Evolutionary conservation across 805 yeast genomes (phyloP), one percentile per base, ranked within the genome.

Genomic region (Cyberlindnera mycetangii): DNA sequence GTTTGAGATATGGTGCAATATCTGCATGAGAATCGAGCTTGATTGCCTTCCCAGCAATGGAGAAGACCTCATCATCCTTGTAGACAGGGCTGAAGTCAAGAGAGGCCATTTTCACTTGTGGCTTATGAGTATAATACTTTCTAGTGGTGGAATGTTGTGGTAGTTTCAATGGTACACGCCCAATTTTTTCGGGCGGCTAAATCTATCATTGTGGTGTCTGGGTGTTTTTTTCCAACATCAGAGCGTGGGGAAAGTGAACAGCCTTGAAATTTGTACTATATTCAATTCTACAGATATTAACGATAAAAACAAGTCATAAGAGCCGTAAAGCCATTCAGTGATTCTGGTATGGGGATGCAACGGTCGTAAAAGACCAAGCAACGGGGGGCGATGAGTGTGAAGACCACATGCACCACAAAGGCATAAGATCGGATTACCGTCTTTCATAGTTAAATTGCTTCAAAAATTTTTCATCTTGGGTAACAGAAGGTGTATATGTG

Each of bases 1-100:
- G 85, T 12, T 75, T 75, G 18, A 86, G 63, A 56, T 79, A 75
- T n/a, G 86, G 83, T 56, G 78, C 74, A 49, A 90, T 84, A 57
- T 90, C 97, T 14, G 71, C 79, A 15, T 71, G 75, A 2, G 85
- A 55, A 61, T 90, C 84, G 50, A 90, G 78, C 64, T 89, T 92
- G 59, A 84, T 56, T 39, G 86, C 85, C 62, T 83, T 82, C 19
- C 89, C 87, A 21, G 85, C 78, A 48, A 89, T 67, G 17, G 95
- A 83, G 62, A 70, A 82, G 11, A 69, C 66, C 47, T 72, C 77
- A 10, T 66, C 69, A 10, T 69, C 69, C 5, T 70, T 63, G 49
- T 81, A 78, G 8, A 62, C 60, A 46, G 70, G 65, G 15, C 58
- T 50, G 44, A 69, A 70, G 45, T 68, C 66, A 47, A 68, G 58